Percentiles rank a stretch among this genome's conserved stretches.
Evolutionary conservation across 2,329 filamentous ascomycete genomes (phyloP).

Genomic region (Coniochaeta sp.): DNA sequence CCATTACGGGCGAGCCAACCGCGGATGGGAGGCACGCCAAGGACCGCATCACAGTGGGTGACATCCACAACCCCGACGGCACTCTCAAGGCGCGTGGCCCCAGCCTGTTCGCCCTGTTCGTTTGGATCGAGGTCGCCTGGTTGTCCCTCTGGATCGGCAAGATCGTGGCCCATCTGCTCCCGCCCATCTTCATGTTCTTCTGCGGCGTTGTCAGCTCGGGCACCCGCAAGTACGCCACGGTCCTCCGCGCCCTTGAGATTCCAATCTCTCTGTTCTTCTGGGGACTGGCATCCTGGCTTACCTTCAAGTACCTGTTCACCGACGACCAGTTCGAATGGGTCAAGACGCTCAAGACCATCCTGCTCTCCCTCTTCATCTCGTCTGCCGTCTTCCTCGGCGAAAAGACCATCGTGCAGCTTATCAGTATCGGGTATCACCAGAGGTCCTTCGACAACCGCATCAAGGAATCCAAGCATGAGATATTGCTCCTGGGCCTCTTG

Average conservation of each 20-base stretch:
- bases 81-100: slow-evolving; percentile 30
- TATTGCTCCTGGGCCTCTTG: slow-evolving; percentile 73
- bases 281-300: slow-evolving; percentile 55
- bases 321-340: slow-evolving; percentile 41
- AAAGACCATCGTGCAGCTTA: slow-evolving; percentile 72
- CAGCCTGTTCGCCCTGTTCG: slow-evolving; percentile 53
- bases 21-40: slow-evolving; percentile 15
- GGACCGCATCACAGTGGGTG: slow-evolving; percentile 27
- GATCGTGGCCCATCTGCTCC: slow-evolving; percentile 53
- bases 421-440: slow-evolving; percentile 79
- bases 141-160: slow-evolving; percentile 61
- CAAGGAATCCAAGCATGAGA: slow-evolving; percentile 81
- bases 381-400: slow-evolving; percentile 68
- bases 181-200: slow-evolving; percentile 59
- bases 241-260: slow-evolving; percentile 57
- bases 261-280: slow-evolving; percentile 63
- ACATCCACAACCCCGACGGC: slow-evolving; percentile 13
- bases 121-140: slow-evolving; percentile 66
- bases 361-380: slow-evolving; percentile 61
- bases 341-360: slow-evolving; percentile 52
- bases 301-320: slow-evolving; percentile 50
- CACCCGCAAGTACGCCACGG: slow-evolving; percentile 62
- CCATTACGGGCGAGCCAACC: slow-evolving; percentile 31
- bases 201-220: slow-evolving; percentile 63
- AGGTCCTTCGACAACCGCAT: slow-evolving; percentile 78